Evolutionary conservation across 805 yeast genomes (phyloP).

Genomic region (Metschnikowia corniflorae): DNA sequence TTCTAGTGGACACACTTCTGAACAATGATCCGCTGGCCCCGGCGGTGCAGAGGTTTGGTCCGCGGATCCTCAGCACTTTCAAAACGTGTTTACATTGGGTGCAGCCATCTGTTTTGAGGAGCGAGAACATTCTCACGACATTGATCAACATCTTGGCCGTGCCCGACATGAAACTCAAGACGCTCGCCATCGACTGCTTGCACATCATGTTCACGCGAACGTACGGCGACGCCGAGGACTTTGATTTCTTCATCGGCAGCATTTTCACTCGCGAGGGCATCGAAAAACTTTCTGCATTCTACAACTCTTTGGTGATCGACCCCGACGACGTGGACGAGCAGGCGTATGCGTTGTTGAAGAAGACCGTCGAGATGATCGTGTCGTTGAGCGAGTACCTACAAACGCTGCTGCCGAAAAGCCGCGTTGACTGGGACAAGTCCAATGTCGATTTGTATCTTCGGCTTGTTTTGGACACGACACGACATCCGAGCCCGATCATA

Average conservation of each 20-base stretch:
- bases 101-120: constrained; percentile 66
- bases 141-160: constrained; percentile 58
- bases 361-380: constrained; percentile 90
- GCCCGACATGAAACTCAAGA: constrained; percentile 64
- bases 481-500: constrained; percentile 81
- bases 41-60: constrained; percentile 45
- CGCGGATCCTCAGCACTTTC: constrained; percentile 72
- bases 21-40: constrained; percentile 26
- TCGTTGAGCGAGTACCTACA: constrained; percentile 77
- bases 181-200: constrained; percentile 84
- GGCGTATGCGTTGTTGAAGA: constrained; percentile 76
- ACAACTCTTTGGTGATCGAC: constrained; percentile 54
- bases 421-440: constrained; percentile 48
- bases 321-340: constrained; percentile 76
- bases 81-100: constrained; percentile 93
- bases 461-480: constrained; percentile 75
- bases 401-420: constrained; percentile 37
- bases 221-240: constrained; percentile 63
- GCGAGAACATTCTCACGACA: constrained; percentile 61
- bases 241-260: constrained; percentile 71
- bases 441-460: constrained; percentile 68
- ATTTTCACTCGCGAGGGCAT: constrained; percentile 77
- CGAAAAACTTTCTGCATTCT: constrained; percentile 60
- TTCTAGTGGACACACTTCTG: constrained; percentile 32
- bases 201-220: constrained; percentile 83